phyloP scores from a whole-genome alignment of 106 monocot species.

The Dendrobium nobile region DNA sequence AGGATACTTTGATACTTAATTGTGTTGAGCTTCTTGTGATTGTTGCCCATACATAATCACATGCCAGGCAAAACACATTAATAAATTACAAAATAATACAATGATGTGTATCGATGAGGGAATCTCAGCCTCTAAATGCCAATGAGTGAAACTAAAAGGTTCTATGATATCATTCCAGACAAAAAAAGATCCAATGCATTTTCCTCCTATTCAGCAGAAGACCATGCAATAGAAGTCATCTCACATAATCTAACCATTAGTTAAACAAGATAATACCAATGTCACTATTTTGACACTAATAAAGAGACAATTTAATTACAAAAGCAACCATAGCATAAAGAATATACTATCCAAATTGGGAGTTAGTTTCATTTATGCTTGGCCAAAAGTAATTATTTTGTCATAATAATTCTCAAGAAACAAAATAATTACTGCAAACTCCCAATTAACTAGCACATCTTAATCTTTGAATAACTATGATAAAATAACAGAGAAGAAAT shows the following conservation, averaged over 20 bases:
- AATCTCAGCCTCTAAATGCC: no score
- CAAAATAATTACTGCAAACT: neutral
- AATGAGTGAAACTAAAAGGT: neutral
- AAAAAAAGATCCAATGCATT: neutral
- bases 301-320: neutral
- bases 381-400: neutral
- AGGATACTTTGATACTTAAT: neutral
- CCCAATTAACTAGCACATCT: neutral
- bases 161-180: neutral
- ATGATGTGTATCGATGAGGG: neutral
- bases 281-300: neutral
- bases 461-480: neutral
- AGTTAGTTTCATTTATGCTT: neutral
- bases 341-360: neutral
- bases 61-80: neutral
- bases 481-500: neutral
- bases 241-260: no score
- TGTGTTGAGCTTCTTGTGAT: neutral
- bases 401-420: neutral
- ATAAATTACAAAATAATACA: neutral
- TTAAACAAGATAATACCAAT: no score
- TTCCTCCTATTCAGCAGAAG: no score
- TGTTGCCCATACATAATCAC: neutral
- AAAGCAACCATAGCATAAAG: neutral
- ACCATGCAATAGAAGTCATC: no score